Base-by-base conservation (phyloP, 768 basidiomycete genomes). In the Coprinopsis sp. region DNA sequence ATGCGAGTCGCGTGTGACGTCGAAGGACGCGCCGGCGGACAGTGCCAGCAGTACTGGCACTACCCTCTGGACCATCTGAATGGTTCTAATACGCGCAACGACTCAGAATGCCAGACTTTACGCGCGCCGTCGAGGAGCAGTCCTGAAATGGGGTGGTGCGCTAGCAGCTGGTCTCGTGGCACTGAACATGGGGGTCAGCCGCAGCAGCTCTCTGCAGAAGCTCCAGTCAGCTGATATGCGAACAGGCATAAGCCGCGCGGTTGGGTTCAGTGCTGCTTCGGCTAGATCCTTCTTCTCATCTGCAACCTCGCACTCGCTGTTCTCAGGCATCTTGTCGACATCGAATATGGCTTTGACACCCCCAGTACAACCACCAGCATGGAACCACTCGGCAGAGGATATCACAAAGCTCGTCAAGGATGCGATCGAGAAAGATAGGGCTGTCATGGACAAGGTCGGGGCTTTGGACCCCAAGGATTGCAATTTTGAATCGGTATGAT, bases 361-460 rank as follows among this genome's bases (percentile, higher is more conserved):
- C 24, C 85, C 89, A 2, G 84, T 89, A 56, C 58, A 74, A 22
- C 65, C 87, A 2, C 82, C 81, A 10, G 56, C 62, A 23, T 90
- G 87, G 87, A 71, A 73, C 18, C 85, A 89, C 56, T 68, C 78
- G 14, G 68, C 79, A 0, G 78, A 80, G 46, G 78, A 84, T 21
- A 74, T 91, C 42, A 61, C 71, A 12, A 63, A 59, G 27, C 61
- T 84, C 27, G 81, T 79, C 43, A 78, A 84, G 45, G 69, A 78
- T 41, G 67, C 75, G 24, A 81, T 90, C 51, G 74, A 71, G 11
- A 67, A 71, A 42, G 73, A 82, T 61, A 77, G 77, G 37, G 67
- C 65, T 12, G 58, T 75, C 24, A 71, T 72, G 54, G 83, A 89
- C 64, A 71, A 68, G 50, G 64, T 91, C 46, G 86, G 75, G 33